A percentile compares a stretch with the other conserved stretches of the same genome.
Conservation (phyloP, 495 filamentous ascomycete species). For the Elaphomyces granulatus region DNA sequence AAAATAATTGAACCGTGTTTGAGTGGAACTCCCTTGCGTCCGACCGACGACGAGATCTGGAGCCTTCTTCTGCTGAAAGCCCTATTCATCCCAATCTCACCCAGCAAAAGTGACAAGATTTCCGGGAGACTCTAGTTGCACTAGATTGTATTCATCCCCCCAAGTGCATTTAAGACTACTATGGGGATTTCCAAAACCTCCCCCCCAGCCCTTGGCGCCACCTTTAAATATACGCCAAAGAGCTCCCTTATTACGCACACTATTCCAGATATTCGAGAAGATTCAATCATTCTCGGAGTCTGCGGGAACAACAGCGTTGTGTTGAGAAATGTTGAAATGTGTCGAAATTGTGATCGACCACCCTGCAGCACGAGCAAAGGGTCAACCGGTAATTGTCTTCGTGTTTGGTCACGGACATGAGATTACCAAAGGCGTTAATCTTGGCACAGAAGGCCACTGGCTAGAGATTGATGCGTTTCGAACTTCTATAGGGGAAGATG, state of each 20-base stretch:
- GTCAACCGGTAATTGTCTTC: conserved; percentile 11
- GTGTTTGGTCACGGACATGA: conserved; percentile 16
- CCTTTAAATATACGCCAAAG: too few relatives aligned
- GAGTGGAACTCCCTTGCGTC: too few relatives aligned
- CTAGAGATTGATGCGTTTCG: conserved; percentile 4
- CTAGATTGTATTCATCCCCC: too few relatives aligned
- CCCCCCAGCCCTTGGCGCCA: too few relatives aligned
- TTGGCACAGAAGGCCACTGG: conserved; percentile 7
- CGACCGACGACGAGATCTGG: too few relatives aligned
- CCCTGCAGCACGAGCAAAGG: conserved; percentile 9
- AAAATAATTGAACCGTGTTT: too few relatives aligned
- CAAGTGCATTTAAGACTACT: too few relatives aligned
- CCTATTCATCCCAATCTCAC: too few relatives aligned
- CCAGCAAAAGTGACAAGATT: too few relatives aligned
- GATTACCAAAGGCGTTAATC: conserved; percentile 7
- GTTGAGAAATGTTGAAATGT: conserved; percentile 9
- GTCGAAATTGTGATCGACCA: conserved; percentile 8
- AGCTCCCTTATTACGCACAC: conserved; percentile 5
- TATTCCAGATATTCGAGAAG: conserved; percentile 10
- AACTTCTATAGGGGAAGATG: conserved; percentile 4
- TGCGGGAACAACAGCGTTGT: conserved; percentile 15
- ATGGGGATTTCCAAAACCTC: too few relatives aligned
- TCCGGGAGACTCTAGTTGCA: too few relatives aligned
- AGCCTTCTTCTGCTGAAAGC: too few relatives aligned
- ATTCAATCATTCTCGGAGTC: conserved; percentile 13